Percentiles rank a stretch among this genome's conserved stretches.
phyloP scores from a whole-genome alignment of 768 basidiomycete genomes.

The Mycena belliarum region DNA sequence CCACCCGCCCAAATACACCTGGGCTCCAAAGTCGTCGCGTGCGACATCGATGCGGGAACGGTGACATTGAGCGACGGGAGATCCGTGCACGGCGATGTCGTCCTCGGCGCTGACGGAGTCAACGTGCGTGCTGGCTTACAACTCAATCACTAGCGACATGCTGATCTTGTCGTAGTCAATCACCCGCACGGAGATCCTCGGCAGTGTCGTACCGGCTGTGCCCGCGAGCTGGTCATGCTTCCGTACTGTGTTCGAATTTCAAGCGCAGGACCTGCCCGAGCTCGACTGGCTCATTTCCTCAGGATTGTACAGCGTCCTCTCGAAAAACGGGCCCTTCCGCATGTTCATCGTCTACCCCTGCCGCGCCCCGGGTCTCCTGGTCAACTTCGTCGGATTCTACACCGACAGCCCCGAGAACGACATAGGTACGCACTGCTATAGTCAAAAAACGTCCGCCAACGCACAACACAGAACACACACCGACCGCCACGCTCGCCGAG shows the following conservation, averaged over 20 bases:
- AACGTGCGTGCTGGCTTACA: background rate
- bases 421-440: background rate
- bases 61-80: constrained; percentile 37
- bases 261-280: background rate
- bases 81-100: constrained; percentile 30
- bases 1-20: constrained; percentile 9
- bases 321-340: background rate
- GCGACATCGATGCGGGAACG: constrained; percentile 28
- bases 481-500: background rate
- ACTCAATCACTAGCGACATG: too few species aligned
- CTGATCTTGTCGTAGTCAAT: constrained; percentile 1
- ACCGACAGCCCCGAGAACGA: background rate
- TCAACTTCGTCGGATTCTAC: background rate
- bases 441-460: too few species aligned
- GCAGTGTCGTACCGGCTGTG: background rate
- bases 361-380: background rate
- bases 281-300: background rate
- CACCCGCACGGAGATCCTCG: constrained; percentile 5
- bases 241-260: background rate
- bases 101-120: constrained; percentile 18
- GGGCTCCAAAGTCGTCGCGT: background rate
- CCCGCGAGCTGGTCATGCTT: constrained; percentile 6
- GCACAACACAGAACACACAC: background rate
- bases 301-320: background rate
- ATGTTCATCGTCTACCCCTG: background rate